Percentiles rank a stretch among this genome's conserved stretches.
Evolutionary conservation across 2,329 filamentous ascomycete species (phyloP).

Genomic region (Verticillium longisporum): DNA sequence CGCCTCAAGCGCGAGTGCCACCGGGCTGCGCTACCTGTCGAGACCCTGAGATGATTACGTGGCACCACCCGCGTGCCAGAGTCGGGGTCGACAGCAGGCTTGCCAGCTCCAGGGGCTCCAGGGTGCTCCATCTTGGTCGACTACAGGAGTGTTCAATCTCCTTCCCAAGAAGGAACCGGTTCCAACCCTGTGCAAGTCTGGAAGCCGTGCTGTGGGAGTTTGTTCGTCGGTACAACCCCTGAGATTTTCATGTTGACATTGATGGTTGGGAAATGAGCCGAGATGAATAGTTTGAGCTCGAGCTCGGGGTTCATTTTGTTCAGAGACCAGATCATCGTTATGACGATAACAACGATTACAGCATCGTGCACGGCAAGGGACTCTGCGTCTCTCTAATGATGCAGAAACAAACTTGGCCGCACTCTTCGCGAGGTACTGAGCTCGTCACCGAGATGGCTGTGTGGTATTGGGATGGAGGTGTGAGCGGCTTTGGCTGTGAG

Average conservation of each 20-base stretch:
- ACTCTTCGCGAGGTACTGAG: neutral
- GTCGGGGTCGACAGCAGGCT: too few species aligned
- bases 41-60: neutral
- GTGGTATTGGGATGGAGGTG: neutral
- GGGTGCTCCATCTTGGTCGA: too few species aligned
- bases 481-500: neutral
- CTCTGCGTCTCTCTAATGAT: neutral
- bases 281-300: neutral
- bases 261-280: neutral
- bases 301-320: neutral
- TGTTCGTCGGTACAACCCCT: neutral
- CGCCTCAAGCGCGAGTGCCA: neutral
- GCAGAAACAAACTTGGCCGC: neutral
- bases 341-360: neutral
- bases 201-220: neutral
- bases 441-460: neutral
- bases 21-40: neutral
- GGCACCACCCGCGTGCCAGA: neutral
- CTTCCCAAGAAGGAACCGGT: neutral
- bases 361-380: neutral
- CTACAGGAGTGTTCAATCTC: neutral
- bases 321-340: neutral
- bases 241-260: neutral
- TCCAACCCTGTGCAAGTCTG: neutral
- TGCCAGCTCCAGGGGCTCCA: too few species aligned